phyloP scores from a whole-genome alignment of 352 stramenopile species.

The Globisporangium barbulae region DNA sequence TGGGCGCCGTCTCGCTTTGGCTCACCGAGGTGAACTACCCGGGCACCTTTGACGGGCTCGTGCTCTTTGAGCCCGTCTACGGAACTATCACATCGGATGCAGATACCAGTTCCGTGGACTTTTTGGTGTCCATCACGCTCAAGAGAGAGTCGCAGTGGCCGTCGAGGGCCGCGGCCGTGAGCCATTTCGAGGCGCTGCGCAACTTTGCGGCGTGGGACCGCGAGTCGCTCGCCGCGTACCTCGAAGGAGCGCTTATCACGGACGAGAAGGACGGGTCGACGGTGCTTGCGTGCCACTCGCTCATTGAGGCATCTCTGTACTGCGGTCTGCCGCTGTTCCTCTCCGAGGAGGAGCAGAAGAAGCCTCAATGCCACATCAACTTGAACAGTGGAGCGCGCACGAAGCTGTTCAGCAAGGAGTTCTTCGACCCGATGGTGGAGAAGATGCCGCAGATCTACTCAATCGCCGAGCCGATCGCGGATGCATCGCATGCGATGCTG shows the following conservation, averaged over 20 bases:
- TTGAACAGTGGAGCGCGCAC: slow-evolving; percentile 45
- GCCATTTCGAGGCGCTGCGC: slow-evolving; percentile 28
- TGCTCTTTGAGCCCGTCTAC: slow-evolving; percentile 50
- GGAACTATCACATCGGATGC: slow-evolving; percentile 8
- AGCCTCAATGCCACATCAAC: slow-evolving; percentile 34
- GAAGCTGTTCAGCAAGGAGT: slow-evolving; percentile 37
- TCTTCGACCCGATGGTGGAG: slow-evolving; percentile 24
- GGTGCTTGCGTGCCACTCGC: slow-evolving; percentile 37
- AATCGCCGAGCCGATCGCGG: slow-evolving; percentile 31
- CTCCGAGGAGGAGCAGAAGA: slow-evolving; percentile 29
- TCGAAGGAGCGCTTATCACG: slow-evolving; percentile 26
- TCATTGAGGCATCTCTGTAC: slow-evolving; percentile 45
- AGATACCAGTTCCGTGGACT: slow-evolving; percentile 15
- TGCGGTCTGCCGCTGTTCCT: slow-evolving; percentile 31
- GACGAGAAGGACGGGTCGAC: slow-evolving; percentile 19
- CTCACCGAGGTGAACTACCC: slow-evolving; percentile 33
- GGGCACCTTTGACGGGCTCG: slow-evolving; percentile 38
- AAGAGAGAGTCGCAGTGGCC: slow-evolving; percentile 23
- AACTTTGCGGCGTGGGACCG: slow-evolving; percentile 42
- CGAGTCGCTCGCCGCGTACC: slow-evolving; percentile 30
- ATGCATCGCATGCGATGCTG: slow-evolving; percentile 43
- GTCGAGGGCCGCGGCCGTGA: slow-evolving; percentile 20
- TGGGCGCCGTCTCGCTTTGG: slow-evolving; percentile 37
- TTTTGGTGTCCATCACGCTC: slow-evolving; percentile 40
- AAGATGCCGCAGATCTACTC: slow-evolving; percentile 40